These are phyloP conservation scores for Bipolaris zeicola DNA, from an alignment of 2,329 filamentous ascomycete species.

Conservation along the genomic window DNA sequence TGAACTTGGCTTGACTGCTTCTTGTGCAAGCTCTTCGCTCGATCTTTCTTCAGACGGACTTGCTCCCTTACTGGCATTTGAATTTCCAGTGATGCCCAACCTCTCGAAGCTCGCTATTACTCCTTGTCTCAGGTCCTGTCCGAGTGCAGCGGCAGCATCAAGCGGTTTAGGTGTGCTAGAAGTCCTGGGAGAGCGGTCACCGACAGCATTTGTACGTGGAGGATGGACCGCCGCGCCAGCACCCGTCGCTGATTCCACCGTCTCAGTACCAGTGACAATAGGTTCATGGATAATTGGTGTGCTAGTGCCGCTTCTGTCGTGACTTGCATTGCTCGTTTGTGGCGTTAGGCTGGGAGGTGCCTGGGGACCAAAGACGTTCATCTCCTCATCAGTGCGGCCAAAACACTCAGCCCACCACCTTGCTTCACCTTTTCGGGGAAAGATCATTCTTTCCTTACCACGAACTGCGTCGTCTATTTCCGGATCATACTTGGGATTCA, in stretches of 20 bases:
- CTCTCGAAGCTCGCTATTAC: constrained; percentile 40
- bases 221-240: constrained; percentile 35
- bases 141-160: constrained; percentile 35
- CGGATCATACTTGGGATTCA: constrained; percentile 79
- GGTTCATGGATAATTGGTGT: constrained; percentile 38
- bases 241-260: constrained; percentile 40
- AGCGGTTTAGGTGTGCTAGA: constrained; percentile 25
- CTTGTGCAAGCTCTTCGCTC: constrained; percentile 17
- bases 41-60: constrained; percentile 26
- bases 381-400: constrained; percentile 84
- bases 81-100: constrained; percentile 31
- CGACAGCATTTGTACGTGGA: constrained; percentile 31
- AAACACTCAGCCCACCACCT: constrained; percentile 94
- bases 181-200: constrained; percentile 15
- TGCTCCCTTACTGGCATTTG: constrained; percentile 13
- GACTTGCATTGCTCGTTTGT: constrained; percentile 34
- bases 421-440: constrained; percentile 77
- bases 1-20: constrained; percentile 18
- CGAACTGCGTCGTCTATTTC: constrained; percentile 76
- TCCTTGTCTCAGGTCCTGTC: constrained; percentile 39
- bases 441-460: constrained; percentile 81
- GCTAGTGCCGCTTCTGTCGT: constrained; percentile 33
- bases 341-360: constrained; percentile 32
- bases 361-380: constrained; percentile 68
- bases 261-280: constrained; percentile 44